Evolutionary conservation across 805 yeast genomes (phyloP), one percentile per base, ranked within the genome.

Genomic region (Kodamaea fukazawae): DNA sequence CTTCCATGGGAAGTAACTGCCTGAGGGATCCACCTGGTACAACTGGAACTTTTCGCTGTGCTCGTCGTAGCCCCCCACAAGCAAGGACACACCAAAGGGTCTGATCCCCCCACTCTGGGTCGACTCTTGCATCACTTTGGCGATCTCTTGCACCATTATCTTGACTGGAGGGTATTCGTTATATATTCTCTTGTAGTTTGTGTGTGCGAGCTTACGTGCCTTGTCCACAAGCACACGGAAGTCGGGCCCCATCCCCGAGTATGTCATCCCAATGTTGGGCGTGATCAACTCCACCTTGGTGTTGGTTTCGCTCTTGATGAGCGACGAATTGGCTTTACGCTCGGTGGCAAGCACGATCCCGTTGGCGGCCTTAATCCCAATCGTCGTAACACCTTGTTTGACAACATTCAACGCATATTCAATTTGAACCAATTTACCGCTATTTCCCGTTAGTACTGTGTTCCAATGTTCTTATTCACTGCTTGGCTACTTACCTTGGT

Each of bases 181-280:
- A 69, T 91, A 93, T 45, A 90, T 73, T 60, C 96, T 79, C 69
- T 91, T 90, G 67, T 93, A 93, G 57, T 84, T 78, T 15, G 96
- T 82, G 62, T 93, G 98, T 32, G 97, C 86, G 44, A 86, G 81
- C 63, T 88, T 90, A 54, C 99, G 80, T 8, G 98, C 88, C 62
- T 85, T 85, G 67, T 93, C 98, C 36, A 90, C 88, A 25, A 93
- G 75, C 11, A 93, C 96, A 49, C 99, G 77, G 70, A 86, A 93
- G 63, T 93, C 99, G 15, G 99, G 99, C 17, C 98, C 98, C 98
- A 93, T 90, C 13, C 99, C 99, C 5, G 96, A 76, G 65, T 93
- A 93, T 3, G 95, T 90, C 76, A 93, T 88, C 42, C 97, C 99
- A 53, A 91, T 86, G 60, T 93, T 89, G 27, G 99, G 98, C 4